Base-by-base conservation (phyloP, 2,329 filamentous ascomycete species). In the Parascedosporium putredinis region DNA sequence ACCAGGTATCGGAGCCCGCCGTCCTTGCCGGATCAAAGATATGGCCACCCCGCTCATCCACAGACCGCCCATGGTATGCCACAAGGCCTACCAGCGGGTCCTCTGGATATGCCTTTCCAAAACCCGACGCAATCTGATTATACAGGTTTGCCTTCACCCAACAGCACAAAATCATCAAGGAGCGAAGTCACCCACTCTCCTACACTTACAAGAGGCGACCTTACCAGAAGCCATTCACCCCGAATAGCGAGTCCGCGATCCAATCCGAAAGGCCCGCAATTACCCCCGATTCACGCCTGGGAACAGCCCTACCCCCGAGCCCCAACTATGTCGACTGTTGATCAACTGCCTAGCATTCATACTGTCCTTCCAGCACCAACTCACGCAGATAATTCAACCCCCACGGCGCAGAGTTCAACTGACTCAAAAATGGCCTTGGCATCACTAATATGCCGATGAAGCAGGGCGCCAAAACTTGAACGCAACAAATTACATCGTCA, bases 361-460 rank as follows among this genome's bases (percentile, higher is more conserved):
- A 48, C 45, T 9, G 45, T 48, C 16, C 45, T 48, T 6, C 45
- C 45, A 18, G 22, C 22, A 22, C 27, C 45, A 3, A 31, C 45
- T n/a, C 14, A 25, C 20, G 22, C 8, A 16, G 16, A 18, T 14
- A 25, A 24, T 7, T 23, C 14, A n/a, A 31, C 4, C 18, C 20
- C 14, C 18, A 40, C 18, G 33, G 23, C 24, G 5, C 29, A 10
- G 18, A 23, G 9, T 22, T 22, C 14, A 8, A 24, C 20, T 5
- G 33, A 36, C 33, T 48, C 45, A 6, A 48, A 36, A 27, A 48
- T 48, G 45, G 45, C 45, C 9, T 22, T 48, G 9, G 45, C 34
- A n/a, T 48, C 45, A 8, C 16, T 48, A 14, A 48, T 48, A 48
- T 48, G 31, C n/a, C 45, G 45, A 9, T 48, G 22, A 48, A 7